phyloP scores from a whole-genome alignment of 768 basidiomycete genomes.

The Pilatotrama ljubarskyi region DNA sequence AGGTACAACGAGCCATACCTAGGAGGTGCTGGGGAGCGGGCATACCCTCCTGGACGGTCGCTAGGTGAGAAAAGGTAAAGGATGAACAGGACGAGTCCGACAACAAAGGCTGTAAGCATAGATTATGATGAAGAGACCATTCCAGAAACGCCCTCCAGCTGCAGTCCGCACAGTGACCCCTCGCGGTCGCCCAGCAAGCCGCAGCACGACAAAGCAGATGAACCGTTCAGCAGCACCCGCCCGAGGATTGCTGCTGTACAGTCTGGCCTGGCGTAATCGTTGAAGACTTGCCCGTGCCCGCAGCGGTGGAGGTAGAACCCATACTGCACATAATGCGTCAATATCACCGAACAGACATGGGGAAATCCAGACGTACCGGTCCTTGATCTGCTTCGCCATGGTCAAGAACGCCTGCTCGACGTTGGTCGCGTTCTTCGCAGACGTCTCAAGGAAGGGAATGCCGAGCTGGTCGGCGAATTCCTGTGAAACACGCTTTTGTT shows the following conservation, averaged over 20 bases:
- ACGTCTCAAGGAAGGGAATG: conserved; percentile 96
- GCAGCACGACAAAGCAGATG: conserved; percentile 1
- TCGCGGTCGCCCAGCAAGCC: not conserved
- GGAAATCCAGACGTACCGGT: conserved; percentile 58
- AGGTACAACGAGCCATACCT: conserved; percentile 17
- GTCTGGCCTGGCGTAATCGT: conserved; percentile 84
- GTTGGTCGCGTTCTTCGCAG: conserved; percentile 98
- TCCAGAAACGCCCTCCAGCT: conserved; percentile 20
- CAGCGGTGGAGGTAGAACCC: conserved; percentile 77
- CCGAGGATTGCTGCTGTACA: conserved; percentile 71
- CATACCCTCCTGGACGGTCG: conserved; percentile 12
- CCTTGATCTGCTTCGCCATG: conserved; percentile 96
- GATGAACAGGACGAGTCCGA: conserved; percentile 25
- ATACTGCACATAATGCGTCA: conserved; percentile 49
- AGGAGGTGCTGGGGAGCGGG: conserved; percentile 4
- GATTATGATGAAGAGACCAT: conserved; percentile 29
- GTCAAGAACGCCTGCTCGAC: conserved; percentile 99
- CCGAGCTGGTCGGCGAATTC: conserved; percentile 94
- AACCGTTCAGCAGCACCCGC: conserved; percentile 73
- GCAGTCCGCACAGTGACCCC: conserved; percentile 2
- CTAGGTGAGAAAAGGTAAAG: conserved; percentile 14
- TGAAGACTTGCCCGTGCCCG: conserved; percentile 71
- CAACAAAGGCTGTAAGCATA: conserved; percentile 33
- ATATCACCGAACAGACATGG: not conserved
- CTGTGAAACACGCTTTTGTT: conserved; percentile 36